Base-by-base conservation (phyloP, 208 protist genomes). In the Endotrypanum monterogeii region DNA sequence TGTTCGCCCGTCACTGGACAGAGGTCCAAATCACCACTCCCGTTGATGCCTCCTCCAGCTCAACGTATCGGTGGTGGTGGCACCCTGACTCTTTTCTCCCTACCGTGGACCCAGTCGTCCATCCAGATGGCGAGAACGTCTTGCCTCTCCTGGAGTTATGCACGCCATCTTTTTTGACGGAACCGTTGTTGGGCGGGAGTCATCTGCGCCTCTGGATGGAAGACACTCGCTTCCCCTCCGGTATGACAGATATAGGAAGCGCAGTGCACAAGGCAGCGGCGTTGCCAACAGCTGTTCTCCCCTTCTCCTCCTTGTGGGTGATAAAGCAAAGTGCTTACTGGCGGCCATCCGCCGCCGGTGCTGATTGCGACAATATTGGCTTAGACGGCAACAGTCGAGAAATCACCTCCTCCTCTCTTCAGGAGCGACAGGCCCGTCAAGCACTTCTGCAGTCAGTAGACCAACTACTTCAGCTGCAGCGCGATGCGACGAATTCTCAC, bases 351-450 rank as follows among this genome's bases (percentile, higher is more conserved):
- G 7, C 67, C 12, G n/a, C 44, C 28, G 11, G 54, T 39, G 46
- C 28, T 70, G 50, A 16, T 54, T 8, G 9, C 14, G 28, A 55
- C 37, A 39, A n/a, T 44, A 50, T 39, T 35, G 63, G 63, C 11
- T 39, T 25, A 28, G 14, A 28, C 63, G 54, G 41, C 63, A 68
- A 9, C 44, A 7, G 39, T 50, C 44, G 54, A 20, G 30, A 28
- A 70, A 70, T 50, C 25, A 6, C 50, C 14, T 1, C 76, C 28
- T 72, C 83, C 18, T 90, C 88, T 1, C 70, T 93, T 41, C 91
- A 96, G 48, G 89, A 92, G 65, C 91, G 91, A n/a, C 78, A 76
- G 23, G 85, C 86, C 7, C 80, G 89, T 32, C 80, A 88, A 35
- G 66, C 85, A 6, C 68, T 86, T 62, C 67, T 95, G 28, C 85